Evolutionary conservation across 805 yeast genomes (phyloP), one percentile per base, ranked within the genome.

Genomic region (Tanozyma kutaoensis): DNA sequence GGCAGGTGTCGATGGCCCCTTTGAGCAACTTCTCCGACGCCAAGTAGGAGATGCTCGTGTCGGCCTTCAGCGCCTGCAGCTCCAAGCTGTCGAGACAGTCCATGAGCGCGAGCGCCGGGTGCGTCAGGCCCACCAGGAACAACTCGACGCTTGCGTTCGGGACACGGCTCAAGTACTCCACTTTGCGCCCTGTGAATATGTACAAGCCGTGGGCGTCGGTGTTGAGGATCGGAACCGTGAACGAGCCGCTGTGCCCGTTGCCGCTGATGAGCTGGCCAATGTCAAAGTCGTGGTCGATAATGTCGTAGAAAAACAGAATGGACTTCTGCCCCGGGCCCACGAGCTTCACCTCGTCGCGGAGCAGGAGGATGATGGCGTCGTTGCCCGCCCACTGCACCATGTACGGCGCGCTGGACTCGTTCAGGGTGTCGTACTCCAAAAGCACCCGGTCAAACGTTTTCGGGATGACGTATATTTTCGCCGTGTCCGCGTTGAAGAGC

Each of bases 321-420:
- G 66, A 43, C 12, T 66, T 69, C 35, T 66, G 72, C 8, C 72
- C 68, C 0, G 94, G 88, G 0, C 93, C 94, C 20, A 76, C 61
- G 11, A 86, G 45, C 33, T 66, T 66, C 15, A 84, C 40, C 28
- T 77, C 84, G 37, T 77, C 88, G 3, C 64, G 55, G 1, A 71
- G 55, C n/a, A 71, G 52, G 9, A 76, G 43, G 0, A 75, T 72
- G 1, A 86, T 72, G 0, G 91, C 82, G 49, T 84, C 94, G 37
- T 76, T 72, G 0, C 88, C 82, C 45, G 95, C 77, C 97, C 96
- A 91, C 31, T 62, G 63, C 12, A 80, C 52, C 32, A 65, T 62
- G 23, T 42, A 47, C 0, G 77, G 73, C 0, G 39, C 32, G 4
- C 49, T 29, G 15, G 48, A 42, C 33, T 59, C 62, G 24, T 48